Evolutionary conservation across 2,329 filamentous ascomycete species (phyloP), one percentile per base, ranked within the genome.

Genomic region (Magnaporthiopsis incrustans): DNA sequence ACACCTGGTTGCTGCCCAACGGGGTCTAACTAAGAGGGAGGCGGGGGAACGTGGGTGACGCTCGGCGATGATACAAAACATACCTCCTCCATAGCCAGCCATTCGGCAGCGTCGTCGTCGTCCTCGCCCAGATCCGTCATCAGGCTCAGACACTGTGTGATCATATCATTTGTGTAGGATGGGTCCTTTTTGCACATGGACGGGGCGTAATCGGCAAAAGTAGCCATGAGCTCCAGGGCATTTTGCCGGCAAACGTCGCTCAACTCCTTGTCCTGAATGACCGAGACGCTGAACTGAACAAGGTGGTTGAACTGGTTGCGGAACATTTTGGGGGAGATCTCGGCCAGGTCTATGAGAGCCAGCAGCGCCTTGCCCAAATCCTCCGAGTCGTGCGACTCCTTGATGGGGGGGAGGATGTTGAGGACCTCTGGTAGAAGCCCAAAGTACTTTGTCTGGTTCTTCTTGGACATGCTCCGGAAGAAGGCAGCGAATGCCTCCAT

Each of bases 401-500:
- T 97, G 75, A 99, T 88, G 1, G 95, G 95, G 10, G 93, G 92
- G 4, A 99, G 83, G 65, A 97, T 93, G 75, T 97, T 97, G 65
- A 99, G 87, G 57, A 99, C 89, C 69, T 97, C 92, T 26, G 93
- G 91, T 27, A 98, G 87, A 12, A 99, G 84, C 8, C 84, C 78
- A 74, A 89, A 96, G 79, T 96, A 99, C 76, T 96, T 97, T 66
- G 85, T 78, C 76, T 97, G 93, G 22, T 85, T 85, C 66, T 96
- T 97, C 81, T 96, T 97, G 73, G 81, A 84, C 70, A 98, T 86
- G 65, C 89, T 95, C 69, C 91, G 86, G 84, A 99, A 99, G 80
- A 99, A 98, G 3, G 93, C 89, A 25, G 94, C 90, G 74, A 99
- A 99, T 10, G 95, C 95, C 74, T 97, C 93, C 87, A 98, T 96